Evolutionary conservation across 2,329 filamentous ascomycete species (phyloP).

Genomic region (Tolypocladium cylindrosporum): DNA sequence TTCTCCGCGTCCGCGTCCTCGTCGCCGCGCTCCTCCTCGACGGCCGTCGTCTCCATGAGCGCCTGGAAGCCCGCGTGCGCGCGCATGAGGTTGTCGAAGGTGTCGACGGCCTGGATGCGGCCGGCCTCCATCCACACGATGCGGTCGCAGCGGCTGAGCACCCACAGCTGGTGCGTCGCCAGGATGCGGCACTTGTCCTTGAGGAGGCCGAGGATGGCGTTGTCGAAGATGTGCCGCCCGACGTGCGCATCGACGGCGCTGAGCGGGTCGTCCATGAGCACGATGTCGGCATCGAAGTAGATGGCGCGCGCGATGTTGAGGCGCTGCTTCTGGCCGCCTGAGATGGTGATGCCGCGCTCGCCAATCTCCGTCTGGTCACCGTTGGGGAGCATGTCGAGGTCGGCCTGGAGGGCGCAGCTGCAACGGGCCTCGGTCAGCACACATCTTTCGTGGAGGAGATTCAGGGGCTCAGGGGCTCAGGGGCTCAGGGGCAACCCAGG

Average conservation of each 20-base stretch:
- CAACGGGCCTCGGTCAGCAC: slow-evolving; percentile 6
- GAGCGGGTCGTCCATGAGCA: slow-evolving; percentile 60
- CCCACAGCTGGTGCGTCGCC: slow-evolving; percentile 91
- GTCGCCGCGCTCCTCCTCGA: slow-evolving; percentile 46
- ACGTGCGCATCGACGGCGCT: slow-evolving; percentile 63
- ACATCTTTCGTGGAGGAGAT: neutral
- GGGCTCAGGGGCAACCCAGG: neutral
- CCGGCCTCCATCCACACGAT: slow-evolving; percentile 92
- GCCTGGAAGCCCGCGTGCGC: slow-evolving; percentile 68
- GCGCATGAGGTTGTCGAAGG: slow-evolving; percentile 78
- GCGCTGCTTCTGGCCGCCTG: slow-evolving; percentile 89
- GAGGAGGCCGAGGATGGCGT: slow-evolving; percentile 82
- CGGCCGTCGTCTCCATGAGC: slow-evolving; percentile 76
- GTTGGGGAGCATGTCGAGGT: slow-evolving; percentile 87
- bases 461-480: neutral
- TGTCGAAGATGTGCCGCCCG: slow-evolving; percentile 75
- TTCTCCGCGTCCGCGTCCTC: slow-evolving; percentile 18
- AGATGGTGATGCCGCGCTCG: slow-evolving; percentile 90
- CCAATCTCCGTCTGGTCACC: slow-evolving; percentile 89
- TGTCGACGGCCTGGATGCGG: slow-evolving; percentile 74
- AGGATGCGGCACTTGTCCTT: slow-evolving; percentile 84
- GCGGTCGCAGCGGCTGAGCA: slow-evolving; percentile 79
- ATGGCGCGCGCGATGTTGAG: slow-evolving; percentile 84
- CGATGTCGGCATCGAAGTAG: slow-evolving; percentile 58
- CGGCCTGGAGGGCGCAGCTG: slow-evolving; percentile 69